Conservation (phyloP, 1,284 basidiomycete species). For the Phlebopus sp. region DNA sequence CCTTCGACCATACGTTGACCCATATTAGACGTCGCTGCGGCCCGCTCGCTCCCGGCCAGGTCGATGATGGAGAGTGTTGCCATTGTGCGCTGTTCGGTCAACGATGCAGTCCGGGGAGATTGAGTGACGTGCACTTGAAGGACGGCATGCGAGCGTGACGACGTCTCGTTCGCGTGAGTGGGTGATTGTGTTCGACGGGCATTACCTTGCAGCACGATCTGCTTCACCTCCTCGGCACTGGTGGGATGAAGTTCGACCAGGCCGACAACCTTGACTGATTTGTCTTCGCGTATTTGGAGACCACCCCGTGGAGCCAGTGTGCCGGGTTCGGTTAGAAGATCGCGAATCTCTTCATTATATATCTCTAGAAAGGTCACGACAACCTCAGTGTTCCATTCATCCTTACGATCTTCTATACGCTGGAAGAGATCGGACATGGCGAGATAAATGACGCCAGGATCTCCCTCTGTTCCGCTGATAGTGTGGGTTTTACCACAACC, state of each 20-base stretch:
- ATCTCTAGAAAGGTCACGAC: constrained; percentile 94
- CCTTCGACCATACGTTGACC: constrained; percentile 97
- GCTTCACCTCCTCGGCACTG: constrained; percentile 88
- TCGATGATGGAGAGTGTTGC: constrained; percentile 96
- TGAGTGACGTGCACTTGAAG: constrained; percentile 91
- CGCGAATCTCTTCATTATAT: constrained; percentile 98
- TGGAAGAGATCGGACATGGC: constrained; percentile 97
- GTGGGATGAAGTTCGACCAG: constrained; percentile 77
- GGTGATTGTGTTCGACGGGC: constrained; percentile 85
- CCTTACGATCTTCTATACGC: constrained; percentile 79
- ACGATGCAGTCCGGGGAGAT: constrained; percentile 74
- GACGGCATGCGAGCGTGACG: constrained; percentile 94
- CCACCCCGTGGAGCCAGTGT: constrained; percentile 70
- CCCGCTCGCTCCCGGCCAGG: constrained; percentile 92
- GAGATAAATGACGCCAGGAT: constrained; percentile 91
- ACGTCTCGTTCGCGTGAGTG: constrained; percentile 92
- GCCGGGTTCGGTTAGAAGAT: constrained; percentile 80
- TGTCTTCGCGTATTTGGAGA: constrained; percentile 90
- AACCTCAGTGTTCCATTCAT: constrained; percentile 82
- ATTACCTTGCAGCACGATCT: constrained; percentile 88
- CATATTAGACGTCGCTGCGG: constrained; percentile 92
- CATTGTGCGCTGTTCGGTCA: constrained; percentile 79
- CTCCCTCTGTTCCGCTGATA: constrained; percentile 83
- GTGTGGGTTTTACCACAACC: constrained; percentile 98
- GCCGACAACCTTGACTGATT: constrained; percentile 85